Conservation (phyloP, 805 yeast species). For the Candida wancherniae region DNA sequence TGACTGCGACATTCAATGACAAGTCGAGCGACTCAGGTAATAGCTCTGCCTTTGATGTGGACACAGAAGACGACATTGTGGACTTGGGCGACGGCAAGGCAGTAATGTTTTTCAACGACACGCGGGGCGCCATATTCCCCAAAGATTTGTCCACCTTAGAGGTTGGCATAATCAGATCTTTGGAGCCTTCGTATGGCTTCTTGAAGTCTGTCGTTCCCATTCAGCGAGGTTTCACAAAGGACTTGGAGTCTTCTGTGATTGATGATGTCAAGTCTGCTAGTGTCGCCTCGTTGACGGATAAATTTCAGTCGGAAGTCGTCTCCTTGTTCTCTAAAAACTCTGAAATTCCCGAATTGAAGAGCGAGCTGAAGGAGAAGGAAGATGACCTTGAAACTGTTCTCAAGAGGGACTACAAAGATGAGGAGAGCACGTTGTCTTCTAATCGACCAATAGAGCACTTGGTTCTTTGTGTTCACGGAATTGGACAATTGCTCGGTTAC, state of each 20-base stretch:
- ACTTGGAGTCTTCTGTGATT: slow-evolving; percentile 26
- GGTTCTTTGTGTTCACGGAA: slow-evolving; percentile 89
- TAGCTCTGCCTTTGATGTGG: slow-evolving; percentile 13
- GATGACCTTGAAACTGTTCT: slow-evolving; percentile 16
- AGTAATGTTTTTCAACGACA: slow-evolving; percentile 38
- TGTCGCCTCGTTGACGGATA: slow-evolving; percentile 30
- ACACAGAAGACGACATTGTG: slow-evolving; percentile 26
- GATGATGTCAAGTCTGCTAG: slow-evolving; percentile 30
- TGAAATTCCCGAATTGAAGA: slow-evolving; percentile 9
- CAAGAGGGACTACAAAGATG: slow-evolving; percentile 10
- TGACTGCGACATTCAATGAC: slow-evolving; percentile 18
- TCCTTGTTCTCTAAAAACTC: slow-evolving; percentile 18
- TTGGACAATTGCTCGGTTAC: slow-evolving; percentile 83
- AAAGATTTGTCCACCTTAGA: slow-evolving; percentile 38
- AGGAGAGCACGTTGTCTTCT: slow-evolving; percentile 1
- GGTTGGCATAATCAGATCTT: slow-evolving; percentile 31
- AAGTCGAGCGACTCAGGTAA: slow-evolving; percentile 8
- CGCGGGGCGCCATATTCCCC: slow-evolving; percentile 45
- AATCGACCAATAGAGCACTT: slow-evolving; percentile 50
- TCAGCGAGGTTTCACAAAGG: slow-evolving; percentile 45
- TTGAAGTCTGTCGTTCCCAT: slow-evolving; percentile 47
- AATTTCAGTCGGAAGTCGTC: slow-evolving; percentile 26
- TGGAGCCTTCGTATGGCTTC: slow-evolving; percentile 30
- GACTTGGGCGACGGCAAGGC: slow-evolving; percentile 31
- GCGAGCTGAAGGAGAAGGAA: slow-evolving; percentile 6